These are phyloP conservation scores for Cicer cuneatum DNA, from an alignment of 306 rosid genomes.

Conservation along the genomic window DNA sequence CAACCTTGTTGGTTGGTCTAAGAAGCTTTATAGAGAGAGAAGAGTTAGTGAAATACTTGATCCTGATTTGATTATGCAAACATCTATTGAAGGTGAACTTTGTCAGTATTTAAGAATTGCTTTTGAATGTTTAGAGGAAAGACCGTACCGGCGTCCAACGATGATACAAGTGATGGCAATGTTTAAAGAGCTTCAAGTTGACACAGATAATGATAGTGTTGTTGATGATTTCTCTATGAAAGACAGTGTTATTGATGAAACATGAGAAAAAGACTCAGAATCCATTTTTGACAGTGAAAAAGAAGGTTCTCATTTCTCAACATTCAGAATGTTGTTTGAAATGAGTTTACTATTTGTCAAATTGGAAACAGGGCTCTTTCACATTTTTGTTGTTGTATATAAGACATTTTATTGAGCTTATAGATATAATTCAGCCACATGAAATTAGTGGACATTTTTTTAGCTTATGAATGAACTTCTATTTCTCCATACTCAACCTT, in stretches of 20 bases:
- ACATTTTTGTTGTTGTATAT: conserved; percentile 44
- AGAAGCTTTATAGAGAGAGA: conserved; percentile 69
- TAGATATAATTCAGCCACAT: conserved; percentile 40
- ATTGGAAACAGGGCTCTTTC: conserved; percentile 37
- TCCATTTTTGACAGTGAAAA: conserved; percentile 5
- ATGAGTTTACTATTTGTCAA: conserved; percentile 20
- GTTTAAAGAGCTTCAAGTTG: conserved; percentile 81
- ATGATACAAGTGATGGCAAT: conserved; percentile 87
- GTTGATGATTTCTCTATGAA: conserved; percentile 64
- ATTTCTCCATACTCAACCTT: conserved; percentile 35
- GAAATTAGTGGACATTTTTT: conserved; percentile 42
- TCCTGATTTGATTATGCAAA: conserved; percentile 52
- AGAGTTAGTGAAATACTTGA: conserved; percentile 64
- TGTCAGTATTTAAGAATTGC: conserved; percentile 66
- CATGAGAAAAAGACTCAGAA: conserved; percentile 39
- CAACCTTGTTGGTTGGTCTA: conserved; percentile 87
- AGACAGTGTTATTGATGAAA: conserved; percentile 60
- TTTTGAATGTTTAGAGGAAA: conserved; percentile 73
- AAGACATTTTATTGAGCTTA: conserved; percentile 43
- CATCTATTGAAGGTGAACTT: conserved; percentile 57
- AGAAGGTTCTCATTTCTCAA: neutral
- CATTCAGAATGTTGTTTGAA: conserved; percentile 33
- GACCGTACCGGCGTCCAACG: conserved; percentile 73
- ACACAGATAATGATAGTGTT: conserved; percentile 58
- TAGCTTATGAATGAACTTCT: conserved; percentile 22